phyloP scores from a whole-genome alignment of 306 rosid genomes.

The Gillenia trifoliata region DNA sequence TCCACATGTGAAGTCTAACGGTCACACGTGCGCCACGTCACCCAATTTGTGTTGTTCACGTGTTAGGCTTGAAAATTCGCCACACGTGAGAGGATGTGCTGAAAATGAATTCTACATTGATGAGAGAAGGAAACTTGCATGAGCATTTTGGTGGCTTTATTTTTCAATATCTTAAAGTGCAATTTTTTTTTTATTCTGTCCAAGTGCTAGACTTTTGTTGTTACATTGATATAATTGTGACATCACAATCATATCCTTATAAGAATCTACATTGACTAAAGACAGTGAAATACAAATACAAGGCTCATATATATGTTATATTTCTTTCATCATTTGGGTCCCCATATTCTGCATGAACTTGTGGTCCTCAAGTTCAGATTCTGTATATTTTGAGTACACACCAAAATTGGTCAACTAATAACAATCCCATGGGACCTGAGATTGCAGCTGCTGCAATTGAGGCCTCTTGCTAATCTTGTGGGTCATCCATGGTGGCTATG shows the following conservation, averaged over 20 bases:
- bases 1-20: too few species aligned
- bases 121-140: too few species aligned
- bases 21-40: too few species aligned
- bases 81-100: too few species aligned
- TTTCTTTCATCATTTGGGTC: background rate
- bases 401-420: conserved; percentile 1
- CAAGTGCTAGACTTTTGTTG: conserved; percentile 26
- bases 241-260: conserved; percentile 24
- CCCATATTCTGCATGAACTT: conserved; percentile 1
- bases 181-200: background rate
- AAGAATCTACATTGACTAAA: conserved; percentile 8
- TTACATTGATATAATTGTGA: conserved; percentile 29
- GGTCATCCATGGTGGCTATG: conserved; percentile 21
- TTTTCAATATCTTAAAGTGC: background rate
- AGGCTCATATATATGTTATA: background rate
- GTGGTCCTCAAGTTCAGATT: conserved; percentile 2
- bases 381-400: background rate
- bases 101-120: too few species aligned
- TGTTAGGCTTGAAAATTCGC: too few species aligned
- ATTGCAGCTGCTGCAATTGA: conserved; percentile 24
- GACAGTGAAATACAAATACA: conserved; percentile 11
- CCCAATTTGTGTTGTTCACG: too few species aligned
- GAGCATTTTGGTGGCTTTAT: background rate
- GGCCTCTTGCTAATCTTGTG: conserved; percentile 22
- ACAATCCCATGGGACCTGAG: background rate